phyloP scores from a whole-genome alignment of 2,329 filamentous ascomycete genomes.

The Mariannaea sp. region DNA sequence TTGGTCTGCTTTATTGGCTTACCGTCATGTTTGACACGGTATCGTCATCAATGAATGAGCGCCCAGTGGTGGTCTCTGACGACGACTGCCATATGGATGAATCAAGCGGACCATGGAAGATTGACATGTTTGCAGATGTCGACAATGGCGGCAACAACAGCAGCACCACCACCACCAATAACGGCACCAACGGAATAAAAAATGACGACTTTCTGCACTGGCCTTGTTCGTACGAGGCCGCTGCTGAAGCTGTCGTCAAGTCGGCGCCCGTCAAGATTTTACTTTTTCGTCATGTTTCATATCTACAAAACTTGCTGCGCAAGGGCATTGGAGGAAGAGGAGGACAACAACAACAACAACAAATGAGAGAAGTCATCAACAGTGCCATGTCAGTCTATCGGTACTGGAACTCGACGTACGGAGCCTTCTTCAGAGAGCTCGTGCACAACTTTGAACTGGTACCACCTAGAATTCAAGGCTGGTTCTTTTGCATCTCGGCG shows the following conservation, averaged over 20 bases:
- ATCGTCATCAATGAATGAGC: slow-evolving; percentile 56
- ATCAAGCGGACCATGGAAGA: slow-evolving; percentile 29
- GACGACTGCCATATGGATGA: slow-evolving; percentile 42
- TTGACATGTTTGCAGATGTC: slow-evolving; percentile 26
- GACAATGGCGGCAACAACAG: too few species aligned
- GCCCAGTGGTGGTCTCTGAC: slow-evolving; percentile 43
- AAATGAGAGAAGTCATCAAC: slow-evolving; percentile 54
- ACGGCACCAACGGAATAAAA: too few species aligned
- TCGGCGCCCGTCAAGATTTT: slow-evolving; percentile 54
- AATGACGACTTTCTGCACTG: slow-evolving; percentile 43
- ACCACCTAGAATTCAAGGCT: slow-evolving; percentile 59
- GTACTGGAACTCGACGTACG: slow-evolving; percentile 59
- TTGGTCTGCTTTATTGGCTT: slow-evolving; percentile 62
- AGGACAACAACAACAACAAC: too few species aligned
- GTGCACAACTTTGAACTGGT: slow-evolving; percentile 53
- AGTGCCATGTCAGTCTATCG: slow-evolving; percentile 54
- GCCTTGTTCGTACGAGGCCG: slow-evolving; percentile 58
- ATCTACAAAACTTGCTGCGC: slow-evolving; percentile 56
- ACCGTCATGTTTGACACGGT: slow-evolving; percentile 64
- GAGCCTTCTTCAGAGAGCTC: slow-evolving; percentile 56
- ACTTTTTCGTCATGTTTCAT: slow-evolving; percentile 19
- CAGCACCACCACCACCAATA: too few species aligned
- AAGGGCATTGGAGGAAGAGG: slow-evolving; percentile 41
- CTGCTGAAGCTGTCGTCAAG: slow-evolving; percentile 52
- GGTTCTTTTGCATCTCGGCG: slow-evolving; percentile 60